Base-by-base conservation (phyloP, 116 monocot genomes). In the Phalaenopsis hybrid region DNA sequence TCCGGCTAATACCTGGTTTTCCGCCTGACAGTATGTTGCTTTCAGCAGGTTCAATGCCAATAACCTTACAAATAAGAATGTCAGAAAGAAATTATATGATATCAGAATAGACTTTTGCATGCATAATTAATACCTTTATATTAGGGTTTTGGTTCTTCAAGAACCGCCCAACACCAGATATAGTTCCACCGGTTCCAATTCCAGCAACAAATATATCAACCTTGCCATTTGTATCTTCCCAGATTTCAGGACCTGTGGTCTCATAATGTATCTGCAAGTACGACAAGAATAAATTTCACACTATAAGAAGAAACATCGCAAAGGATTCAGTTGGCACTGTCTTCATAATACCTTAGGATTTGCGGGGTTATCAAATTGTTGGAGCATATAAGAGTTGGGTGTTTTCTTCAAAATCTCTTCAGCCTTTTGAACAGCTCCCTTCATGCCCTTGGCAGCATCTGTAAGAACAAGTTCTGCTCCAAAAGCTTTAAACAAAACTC, bases 1-100 rank as follows among this genome's bases (percentile, higher is more conserved):
- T 44, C 28, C 37, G 73, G 61, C 34, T 4, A 10, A 68, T 92
- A 97, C 96, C 96, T 84, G 96, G 96, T 76, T 97, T 97, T 5
- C 96, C 96, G 44, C 97, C 97, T 37, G 95, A 94, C 46, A 97
- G 89, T 77, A 97, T 90, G 81, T 94, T 94, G 80, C 97, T 97
- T 86, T 97, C 97, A 75, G 91, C 72, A 79, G 97, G 97, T 75
- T 97, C 97, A 84, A 97, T 89, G 58, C 94, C 97, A 87, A 97
- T 91, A 72, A 94, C 91, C 96, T 97, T 57, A 83, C 41, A 55
- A 25, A 51, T 20, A 4, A 83, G 15, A 52, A 41, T 50, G 28
- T 52, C 69, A 6, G 4, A 10, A 57, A 57, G 37, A 23, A 51
- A 61, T 49, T 79, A 31, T 21, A 8, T 16, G 20, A 23, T 10